Conservation (phyloP, 2,329 filamentous ascomycete genomes). For the Parafenestella ontariensis region DNA sequence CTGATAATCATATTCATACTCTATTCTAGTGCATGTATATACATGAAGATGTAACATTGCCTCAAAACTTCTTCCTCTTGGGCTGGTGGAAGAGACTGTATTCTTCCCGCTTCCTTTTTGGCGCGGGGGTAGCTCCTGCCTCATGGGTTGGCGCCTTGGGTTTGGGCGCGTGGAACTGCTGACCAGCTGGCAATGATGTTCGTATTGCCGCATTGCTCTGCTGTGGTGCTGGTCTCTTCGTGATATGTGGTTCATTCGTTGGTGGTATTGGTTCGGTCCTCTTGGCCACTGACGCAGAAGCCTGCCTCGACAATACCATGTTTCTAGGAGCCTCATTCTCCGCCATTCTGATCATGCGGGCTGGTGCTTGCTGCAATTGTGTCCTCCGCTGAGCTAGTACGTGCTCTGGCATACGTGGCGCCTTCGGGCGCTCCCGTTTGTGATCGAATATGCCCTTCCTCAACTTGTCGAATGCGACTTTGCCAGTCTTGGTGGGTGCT, state of each 20-base stretch:
- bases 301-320: constrained; percentile 36
- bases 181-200: constrained; percentile 35
- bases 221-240: constrained; percentile 25
- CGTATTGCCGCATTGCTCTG: constrained; percentile 21
- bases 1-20: too few relatives aligned
- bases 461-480: constrained; percentile 45
- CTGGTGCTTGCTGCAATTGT: constrained; percentile 35
- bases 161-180: constrained; percentile 41
- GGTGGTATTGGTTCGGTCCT: constrained; percentile 12
- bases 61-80: constrained; percentile 20
- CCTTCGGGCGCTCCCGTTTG: constrained; percentile 40
- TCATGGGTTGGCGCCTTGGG: constrained; percentile 19
- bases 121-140: constrained; percentile 10
- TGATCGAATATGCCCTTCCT: constrained; percentile 43
- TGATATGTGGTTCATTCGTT: constrained; percentile 28
- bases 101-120: constrained; percentile 26
- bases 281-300: constrained; percentile 29
- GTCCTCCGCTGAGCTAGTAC: constrained; percentile 34
- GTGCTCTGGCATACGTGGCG: constrained; percentile 36
- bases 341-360: constrained; percentile 40
- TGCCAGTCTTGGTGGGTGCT: constrained; percentile 44
- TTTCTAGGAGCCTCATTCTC: constrained; percentile 32
- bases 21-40: too few relatives aligned
- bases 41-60: too few relatives aligned
- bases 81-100: constrained; percentile 30